These are phyloP conservation scores for Cicer bijugum DNA, from an alignment of 306 rosid genomes.

Conservation along the genomic window DNA sequence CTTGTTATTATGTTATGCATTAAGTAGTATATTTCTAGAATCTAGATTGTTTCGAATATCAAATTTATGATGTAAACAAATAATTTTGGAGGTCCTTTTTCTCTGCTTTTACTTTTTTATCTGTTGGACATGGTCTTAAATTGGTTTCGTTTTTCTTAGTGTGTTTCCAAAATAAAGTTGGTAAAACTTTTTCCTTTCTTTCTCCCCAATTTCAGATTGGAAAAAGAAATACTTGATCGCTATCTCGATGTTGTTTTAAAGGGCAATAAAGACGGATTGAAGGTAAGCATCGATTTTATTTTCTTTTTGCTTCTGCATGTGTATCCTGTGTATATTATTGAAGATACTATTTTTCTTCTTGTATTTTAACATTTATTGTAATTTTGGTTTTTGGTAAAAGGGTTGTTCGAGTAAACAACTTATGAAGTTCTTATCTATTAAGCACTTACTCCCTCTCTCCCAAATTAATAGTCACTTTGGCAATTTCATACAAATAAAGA, in stretches of 20 bases:
- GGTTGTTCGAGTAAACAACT: not conserved
- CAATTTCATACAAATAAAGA: no score
- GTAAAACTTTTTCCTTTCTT: slow-evolving; percentile 35
- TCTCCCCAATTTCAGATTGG: slow-evolving; percentile 69
- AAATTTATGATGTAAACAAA: slow-evolving; percentile 13
- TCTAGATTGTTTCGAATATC: slow-evolving; percentile 37
- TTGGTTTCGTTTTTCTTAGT: not conserved
- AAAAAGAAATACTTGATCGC: slow-evolving; percentile 92
- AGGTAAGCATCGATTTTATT: slow-evolving; percentile 58
- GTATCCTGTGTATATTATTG: slow-evolving; percentile 6
- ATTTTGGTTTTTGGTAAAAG: not conserved
- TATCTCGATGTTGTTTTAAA: slow-evolving; percentile 90
- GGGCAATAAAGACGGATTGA: slow-evolving; percentile 94
- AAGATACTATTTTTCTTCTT: slow-evolving; percentile 13
- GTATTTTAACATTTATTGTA: slow-evolving; percentile 32
- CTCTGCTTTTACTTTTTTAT: slow-evolving; percentile 8
- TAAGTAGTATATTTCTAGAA: slow-evolving; percentile 1
- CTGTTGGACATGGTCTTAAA: slow-evolving; percentile 19
- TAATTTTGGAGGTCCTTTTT: not conserved
- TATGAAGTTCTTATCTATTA: not conserved
- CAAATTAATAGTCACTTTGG: no score
- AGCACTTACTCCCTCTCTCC: not conserved
- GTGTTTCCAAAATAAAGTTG: slow-evolving; percentile 22
- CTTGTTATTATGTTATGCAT: slow-evolving; percentile 28
- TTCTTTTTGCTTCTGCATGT: slow-evolving; percentile 25